A percentile compares a stretch with the other conserved stretches of the same genome.
Conservation (phyloP, 2,329 filamentous ascomycete species). For the Sporothrix phasma region DNA sequence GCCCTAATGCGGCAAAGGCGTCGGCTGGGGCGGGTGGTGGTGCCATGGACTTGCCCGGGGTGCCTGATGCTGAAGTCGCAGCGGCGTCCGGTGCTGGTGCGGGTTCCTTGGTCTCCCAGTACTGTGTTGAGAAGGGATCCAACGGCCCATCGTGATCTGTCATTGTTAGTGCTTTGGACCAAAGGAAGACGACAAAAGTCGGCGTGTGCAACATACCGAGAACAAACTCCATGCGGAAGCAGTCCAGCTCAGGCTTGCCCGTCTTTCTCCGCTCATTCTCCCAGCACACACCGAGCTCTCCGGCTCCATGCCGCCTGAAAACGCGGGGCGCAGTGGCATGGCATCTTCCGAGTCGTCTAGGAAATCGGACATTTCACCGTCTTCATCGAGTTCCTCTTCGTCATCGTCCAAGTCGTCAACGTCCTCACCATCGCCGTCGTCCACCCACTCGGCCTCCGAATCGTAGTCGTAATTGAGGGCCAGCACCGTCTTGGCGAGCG, state of each 20-base stretch:
- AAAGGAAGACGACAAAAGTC: neutral
- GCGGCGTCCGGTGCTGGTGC: conserved; percentile 1
- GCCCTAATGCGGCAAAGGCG: conserved; percentile 17
- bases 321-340: conserved; percentile 45
- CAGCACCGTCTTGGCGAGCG: conserved; percentile 42
- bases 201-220: conserved; percentile 42
- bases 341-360: conserved; percentile 75
- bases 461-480: conserved; percentile 74
- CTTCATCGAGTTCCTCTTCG: conserved; percentile 60
- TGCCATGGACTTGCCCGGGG: conserved; percentile 11
- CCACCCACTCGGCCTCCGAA: conserved; percentile 75
- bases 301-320: conserved; percentile 62
- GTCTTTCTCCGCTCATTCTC: conserved; percentile 47
- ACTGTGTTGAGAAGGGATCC: conserved; percentile 72
- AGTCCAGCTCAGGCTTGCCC: conserved; percentile 40
- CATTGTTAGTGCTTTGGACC: neutral
- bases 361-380: conserved; percentile 82
- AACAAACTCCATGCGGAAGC: conserved; percentile 66
- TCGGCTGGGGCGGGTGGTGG: conserved; percentile 20
- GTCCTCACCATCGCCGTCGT: conserved; percentile 63
- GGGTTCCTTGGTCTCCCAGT: conserved; percentile 51
- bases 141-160: conserved; percentile 46
- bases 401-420: conserved; percentile 58
- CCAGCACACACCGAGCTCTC: conserved; percentile 72
- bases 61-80: neutral